These are phyloP conservation scores for Excoecaria agallocha DNA, from an alignment of 345 rosid species.

Conservation along the genomic window DNA sequence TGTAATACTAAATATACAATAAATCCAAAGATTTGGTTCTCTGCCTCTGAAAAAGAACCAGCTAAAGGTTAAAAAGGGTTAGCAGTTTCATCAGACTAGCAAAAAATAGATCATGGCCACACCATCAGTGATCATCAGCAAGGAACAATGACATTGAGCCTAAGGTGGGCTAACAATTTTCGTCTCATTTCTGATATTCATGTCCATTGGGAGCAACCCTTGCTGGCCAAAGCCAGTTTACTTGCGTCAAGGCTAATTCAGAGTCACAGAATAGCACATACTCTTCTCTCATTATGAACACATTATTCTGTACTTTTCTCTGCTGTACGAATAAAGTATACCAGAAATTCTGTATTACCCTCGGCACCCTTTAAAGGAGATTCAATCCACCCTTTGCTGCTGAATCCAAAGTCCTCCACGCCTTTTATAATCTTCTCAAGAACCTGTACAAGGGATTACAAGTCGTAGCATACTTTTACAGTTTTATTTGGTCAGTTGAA, in stretches of 20 bases:
- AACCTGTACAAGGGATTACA: conserved; percentile 44
- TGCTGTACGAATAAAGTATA: conserved; percentile 46
- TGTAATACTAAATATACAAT: too few relatives aligned
- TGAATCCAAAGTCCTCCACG: conserved; percentile 66
- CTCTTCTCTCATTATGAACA: not conserved
- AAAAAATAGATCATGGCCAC: too few relatives aligned
- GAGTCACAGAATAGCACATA: not conserved
- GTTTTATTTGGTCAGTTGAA: not conserved
- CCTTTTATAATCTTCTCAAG: conserved; percentile 73
- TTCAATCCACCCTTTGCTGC: conserved; percentile 71
- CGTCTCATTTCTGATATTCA: not conserved
- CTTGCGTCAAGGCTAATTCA: not conserved
- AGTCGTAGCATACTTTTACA: not conserved
- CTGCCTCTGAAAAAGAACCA: too few relatives aligned
- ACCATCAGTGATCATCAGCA: too few relatives aligned
- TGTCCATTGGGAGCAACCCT: not conserved
- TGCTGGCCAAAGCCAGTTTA: too few relatives aligned
- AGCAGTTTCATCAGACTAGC: too few relatives aligned
- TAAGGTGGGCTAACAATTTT: too few relatives aligned
- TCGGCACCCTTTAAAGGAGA: conserved; percentile 92
- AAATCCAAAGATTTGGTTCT: too few relatives aligned
- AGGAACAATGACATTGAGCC: too few relatives aligned
- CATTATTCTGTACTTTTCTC: conserved; percentile 26
- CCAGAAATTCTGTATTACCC: conserved; percentile 89
- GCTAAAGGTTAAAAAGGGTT: too few relatives aligned